Evolutionary conservation across 2,329 filamentous ascomycete genomes (phyloP), one percentile per base, ranked within the genome.

Genomic region (Aspergillus aculeatinus): DNA sequence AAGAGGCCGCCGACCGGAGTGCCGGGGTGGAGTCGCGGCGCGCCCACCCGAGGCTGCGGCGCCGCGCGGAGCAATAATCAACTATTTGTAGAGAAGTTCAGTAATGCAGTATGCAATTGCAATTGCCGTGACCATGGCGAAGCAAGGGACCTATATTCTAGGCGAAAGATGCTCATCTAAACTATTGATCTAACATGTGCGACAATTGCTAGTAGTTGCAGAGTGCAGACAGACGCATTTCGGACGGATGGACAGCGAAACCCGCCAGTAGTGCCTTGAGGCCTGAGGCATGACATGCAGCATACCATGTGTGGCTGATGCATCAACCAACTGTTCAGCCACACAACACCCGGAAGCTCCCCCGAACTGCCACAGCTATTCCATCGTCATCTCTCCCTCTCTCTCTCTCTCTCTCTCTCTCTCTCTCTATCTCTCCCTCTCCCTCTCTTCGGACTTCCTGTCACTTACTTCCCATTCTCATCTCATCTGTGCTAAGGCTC

Each of bases 21-120:
- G 61, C 59, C 60, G 63, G 63, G 63, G 65, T 64, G 65, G 67
- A 68, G 61, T 59, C 59, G 51, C 53, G 60, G 39, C 39, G 39
- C 39, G 39, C 39, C 39, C 59, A 61, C 63, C 66, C 65, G 68
- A 62, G 61, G 58, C 61, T 66, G 72, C 72, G 72, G 74, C 72
- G 72, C 70, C 70, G 33, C 68, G 70, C 65, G 66, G 47, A 57
- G 39, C 39, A 42, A 44, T 44, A 14, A 44, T 44, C 39, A 44
- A 19, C n/a, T 44, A 16, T 16, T 44, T 19, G 39, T 44, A 44
- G n/a, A 44, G 16, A 44, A 19, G 5, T 44, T 44, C 39, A 7
- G 33, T 16, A 44, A 44, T 19, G 39, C 16, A 44, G 12, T 44
- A 16, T 44, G 39, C 39, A 44, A 19, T 44, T 44, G 39, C 39